Base-by-base conservation (phyloP, 2,329 filamentous ascomycete genomes). In the Thelonectria blattea region DNA sequence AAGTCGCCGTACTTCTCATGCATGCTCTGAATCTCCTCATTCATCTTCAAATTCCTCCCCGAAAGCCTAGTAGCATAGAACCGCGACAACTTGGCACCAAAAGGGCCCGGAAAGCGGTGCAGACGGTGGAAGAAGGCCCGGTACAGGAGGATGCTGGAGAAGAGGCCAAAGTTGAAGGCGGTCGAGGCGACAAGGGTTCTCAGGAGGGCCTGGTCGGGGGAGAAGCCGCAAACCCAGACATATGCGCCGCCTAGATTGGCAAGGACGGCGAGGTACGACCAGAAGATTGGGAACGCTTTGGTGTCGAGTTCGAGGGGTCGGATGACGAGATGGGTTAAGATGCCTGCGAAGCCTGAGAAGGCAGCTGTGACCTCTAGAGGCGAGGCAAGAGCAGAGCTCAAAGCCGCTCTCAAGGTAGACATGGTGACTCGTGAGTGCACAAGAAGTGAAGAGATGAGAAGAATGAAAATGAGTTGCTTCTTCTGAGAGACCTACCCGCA, bases 1-100 rank as follows among this genome's bases (percentile, higher is more conserved):
- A 64, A 55, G 12, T 64, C 62, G 3, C 60, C 62, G 7, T 64
- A 64, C 2, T 49, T 52, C 5, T 58, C 41, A 2, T 64, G 62
- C 11, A 60, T 47, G 4, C 48, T 39, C n/a, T 63, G 60, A 1
- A 63, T 48, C 8, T 64, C 56, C 15, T 63, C 62, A 10, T 64
- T 52, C 1, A 56, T 22, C 12, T 60, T 55, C 2, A 60, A 43
- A 0, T 34, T 54, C 7, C 62, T 55, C 1, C 45, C 45, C 0
- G 56, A 52, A 14, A 57, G 42, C 11, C 39, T 49, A n/a, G 45
- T 63, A 11, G 58, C 56, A 11, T 64, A 63, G 17, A 63, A 47
- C 10, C 55, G 54, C 3, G 62, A 64, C 1, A 63, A n/a, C 1
- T 52, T 55, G 3, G 60, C 62, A 15, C 17, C 8, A 15, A 60